A percentile compares a stretch with the other conserved stretches of the same genome.
These are phyloP conservation scores for Solanum hybrid DNA, from an alignment of 305 asterid species.

Conservation along the genomic window DNA sequence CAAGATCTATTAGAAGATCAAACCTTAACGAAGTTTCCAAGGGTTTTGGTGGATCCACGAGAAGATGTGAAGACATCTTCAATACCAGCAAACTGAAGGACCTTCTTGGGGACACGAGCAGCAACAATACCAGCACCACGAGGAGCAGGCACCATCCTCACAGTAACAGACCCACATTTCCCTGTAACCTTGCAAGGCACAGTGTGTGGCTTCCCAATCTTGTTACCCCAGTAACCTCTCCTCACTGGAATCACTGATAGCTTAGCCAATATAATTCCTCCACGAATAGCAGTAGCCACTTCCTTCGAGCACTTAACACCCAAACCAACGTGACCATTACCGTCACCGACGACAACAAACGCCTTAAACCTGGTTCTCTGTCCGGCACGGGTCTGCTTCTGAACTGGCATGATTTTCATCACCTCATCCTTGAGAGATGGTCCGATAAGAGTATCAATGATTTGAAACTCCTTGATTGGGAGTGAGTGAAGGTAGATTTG, in stretches of 20 bases:
- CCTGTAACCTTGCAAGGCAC: conserved; percentile 35
- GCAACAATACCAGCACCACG: conserved; percentile 14
- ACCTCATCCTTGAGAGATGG: conserved; percentile 29
- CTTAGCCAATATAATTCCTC: conserved; percentile 26
- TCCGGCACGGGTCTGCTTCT: conserved; percentile 34
- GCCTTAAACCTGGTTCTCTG: conserved; percentile 34
- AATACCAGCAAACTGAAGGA: conserved; percentile 34
- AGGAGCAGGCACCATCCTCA: conserved; percentile 14
- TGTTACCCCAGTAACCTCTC: conserved; percentile 33
- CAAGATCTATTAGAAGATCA: background rate
- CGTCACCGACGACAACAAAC: conserved; percentile 27
- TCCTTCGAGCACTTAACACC: conserved; percentile 35
- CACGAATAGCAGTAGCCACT: conserved; percentile 32
- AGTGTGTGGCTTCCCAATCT: conserved; percentile 29
- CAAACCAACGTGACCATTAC: conserved; percentile 30
- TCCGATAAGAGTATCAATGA: conserved; percentile 22
- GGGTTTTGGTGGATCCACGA: conserved; percentile 34
- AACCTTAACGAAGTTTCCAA: conserved; percentile 35
- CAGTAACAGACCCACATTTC: conserved; percentile 20
- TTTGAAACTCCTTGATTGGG: conserved; percentile 29
- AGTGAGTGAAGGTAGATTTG: conserved; percentile 29
- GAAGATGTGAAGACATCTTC: conserved; percentile 35
- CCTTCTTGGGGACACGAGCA: conserved; percentile 30
- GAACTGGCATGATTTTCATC: conserved; percentile 32
- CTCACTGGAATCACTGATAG: conserved; percentile 27